phyloP scores from a whole-genome alignment of 148 eudicot genomes.

The Rhododendron ovatum region DNA sequence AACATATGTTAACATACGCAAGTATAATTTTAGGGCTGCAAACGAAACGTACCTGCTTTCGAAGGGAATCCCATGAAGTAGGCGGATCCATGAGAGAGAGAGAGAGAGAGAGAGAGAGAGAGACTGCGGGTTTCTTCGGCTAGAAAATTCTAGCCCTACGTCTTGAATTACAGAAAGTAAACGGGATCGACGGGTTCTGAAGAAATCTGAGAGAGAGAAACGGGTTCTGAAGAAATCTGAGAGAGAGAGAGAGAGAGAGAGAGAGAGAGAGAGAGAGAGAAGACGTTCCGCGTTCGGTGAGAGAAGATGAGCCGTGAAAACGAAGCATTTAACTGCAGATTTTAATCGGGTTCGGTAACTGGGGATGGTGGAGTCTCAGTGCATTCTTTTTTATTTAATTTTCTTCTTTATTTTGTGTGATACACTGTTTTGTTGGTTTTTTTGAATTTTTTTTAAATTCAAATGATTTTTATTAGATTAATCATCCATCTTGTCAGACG shows the following conservation, averaged over 20 bases:
- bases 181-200: background rate
- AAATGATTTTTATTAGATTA: too few species aligned
- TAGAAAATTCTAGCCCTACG: background rate
- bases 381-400: too few species aligned
- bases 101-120: too few species aligned
- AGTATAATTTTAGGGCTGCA: background rate
- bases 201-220: background rate
- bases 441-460: too few species aligned
- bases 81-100: conserved; percentile 55
- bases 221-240: background rate
- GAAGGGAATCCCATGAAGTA: conserved; percentile 75
- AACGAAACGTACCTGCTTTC: conserved; percentile 52
- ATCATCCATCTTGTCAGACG: too few species aligned
- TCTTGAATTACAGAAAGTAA: background rate
- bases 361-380: background rate
- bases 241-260: background rate
- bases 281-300: background rate
- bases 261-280: background rate
- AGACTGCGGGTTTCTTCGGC: background rate
- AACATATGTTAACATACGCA: background rate
- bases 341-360: background rate
- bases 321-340: background rate
- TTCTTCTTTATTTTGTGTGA: too few species aligned
- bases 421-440: too few species aligned
- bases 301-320: background rate